Conservation (phyloP, 768 basidiomycete species). For the Termitomyces sp. region DNA sequence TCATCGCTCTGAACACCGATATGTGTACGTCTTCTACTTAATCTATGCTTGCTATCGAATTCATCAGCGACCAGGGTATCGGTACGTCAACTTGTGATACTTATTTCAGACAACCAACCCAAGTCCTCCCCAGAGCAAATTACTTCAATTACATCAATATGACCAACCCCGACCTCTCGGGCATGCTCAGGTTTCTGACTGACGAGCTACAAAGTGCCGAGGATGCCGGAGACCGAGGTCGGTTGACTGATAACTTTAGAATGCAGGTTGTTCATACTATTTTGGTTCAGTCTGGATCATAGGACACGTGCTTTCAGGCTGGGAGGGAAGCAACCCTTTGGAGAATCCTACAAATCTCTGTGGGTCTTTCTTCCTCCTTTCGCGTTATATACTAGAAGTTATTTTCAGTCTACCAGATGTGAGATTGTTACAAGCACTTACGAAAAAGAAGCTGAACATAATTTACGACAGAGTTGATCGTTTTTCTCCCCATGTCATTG, state of each 20-base stretch:
- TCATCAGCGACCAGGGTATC: slow-evolving; percentile 26
- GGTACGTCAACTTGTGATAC: slow-evolving; percentile 17
- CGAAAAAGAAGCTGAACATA: background rate
- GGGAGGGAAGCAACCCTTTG: slow-evolving; percentile 71
- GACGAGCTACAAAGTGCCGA: slow-evolving; percentile 78
- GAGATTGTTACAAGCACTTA: slow-evolving; percentile 11
- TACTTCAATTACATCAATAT: slow-evolving; percentile 79
- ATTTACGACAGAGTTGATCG: slow-evolving; percentile 55
- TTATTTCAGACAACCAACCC: background rate
- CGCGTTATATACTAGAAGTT: background rate
- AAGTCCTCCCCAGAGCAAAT: slow-evolving; percentile 44
- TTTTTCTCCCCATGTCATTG: slow-evolving; percentile 76
- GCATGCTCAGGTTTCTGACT: slow-evolving; percentile 75
- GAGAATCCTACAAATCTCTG: slow-evolving; percentile 67
- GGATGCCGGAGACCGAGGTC: slow-evolving; percentile 69
- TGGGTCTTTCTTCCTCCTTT: slow-evolving; percentile 27
- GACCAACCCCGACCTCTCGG: slow-evolving; percentile 63
- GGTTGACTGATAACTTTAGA: background rate
- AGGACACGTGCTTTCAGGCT: slow-evolving; percentile 57
- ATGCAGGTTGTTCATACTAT: slow-evolving; percentile 30
- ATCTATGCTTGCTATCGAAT: no score
- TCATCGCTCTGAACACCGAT: slow-evolving; percentile 77
- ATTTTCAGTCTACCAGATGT: slow-evolving; percentile 37
- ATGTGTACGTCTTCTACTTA: slow-evolving; percentile 46
- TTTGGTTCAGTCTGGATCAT: slow-evolving; percentile 40